Conservation (phyloP, 2,329 filamentous ascomycete species). For the Beauveria bassiana region DNA sequence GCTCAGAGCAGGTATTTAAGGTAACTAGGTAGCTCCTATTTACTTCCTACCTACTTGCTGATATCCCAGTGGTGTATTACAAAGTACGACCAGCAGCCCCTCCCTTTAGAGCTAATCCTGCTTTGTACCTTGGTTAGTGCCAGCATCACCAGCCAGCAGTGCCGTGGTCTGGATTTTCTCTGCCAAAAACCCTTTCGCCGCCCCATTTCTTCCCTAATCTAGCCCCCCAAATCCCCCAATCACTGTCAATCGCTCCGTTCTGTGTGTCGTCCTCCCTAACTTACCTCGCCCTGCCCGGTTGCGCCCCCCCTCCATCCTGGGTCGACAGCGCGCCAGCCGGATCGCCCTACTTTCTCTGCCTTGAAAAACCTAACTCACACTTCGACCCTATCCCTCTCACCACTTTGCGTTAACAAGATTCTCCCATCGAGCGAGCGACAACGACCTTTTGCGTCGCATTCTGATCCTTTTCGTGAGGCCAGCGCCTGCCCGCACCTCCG, state of each 20-base stretch:
- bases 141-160: too few relatives aligned
- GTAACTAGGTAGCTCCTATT: too few relatives aligned
- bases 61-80: neutral
- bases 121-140: too few relatives aligned
- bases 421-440: neutral
- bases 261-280: neutral
- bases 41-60: neutral
- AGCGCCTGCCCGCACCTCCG: neutral
- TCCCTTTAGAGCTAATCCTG: too few relatives aligned
- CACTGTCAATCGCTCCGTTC: neutral
- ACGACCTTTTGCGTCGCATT: neutral
- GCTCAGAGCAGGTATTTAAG: neutral
- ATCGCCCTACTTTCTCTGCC: neutral
- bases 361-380: neutral
- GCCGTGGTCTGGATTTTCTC: neutral
- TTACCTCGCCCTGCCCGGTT: neutral
- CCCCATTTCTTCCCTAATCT: conserved; percentile 3
- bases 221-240: neutral
- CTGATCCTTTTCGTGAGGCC: neutral
- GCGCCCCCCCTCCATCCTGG: conserved; percentile 8
- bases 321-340: neutral
- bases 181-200: neutral
- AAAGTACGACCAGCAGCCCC: neutral
- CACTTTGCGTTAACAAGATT: neutral
- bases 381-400: neutral